Percentiles rank a stretch among this genome's conserved stretches.
Evolutionary conservation across 164 flowering plant genomes (phyloP).

Genomic region (Chimonanthus praecox): DNA sequence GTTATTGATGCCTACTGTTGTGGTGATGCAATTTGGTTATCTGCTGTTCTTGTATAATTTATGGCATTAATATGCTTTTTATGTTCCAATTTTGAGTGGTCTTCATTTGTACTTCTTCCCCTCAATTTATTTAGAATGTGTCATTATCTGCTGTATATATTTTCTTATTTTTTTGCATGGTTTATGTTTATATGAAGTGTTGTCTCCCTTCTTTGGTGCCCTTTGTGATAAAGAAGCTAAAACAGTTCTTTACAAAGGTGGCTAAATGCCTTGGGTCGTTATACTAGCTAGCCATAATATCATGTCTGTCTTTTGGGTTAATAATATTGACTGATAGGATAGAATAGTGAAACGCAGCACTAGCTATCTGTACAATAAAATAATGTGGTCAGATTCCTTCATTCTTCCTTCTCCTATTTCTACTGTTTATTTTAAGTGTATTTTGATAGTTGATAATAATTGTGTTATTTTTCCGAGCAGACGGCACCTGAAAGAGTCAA

Average conservation of each 20-base stretch:
- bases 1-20: no score
- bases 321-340: background rate
- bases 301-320: no score
- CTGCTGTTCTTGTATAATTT: no score
- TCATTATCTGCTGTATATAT: background rate
- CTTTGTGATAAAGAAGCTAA: no score
- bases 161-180: background rate
- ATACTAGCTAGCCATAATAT: background rate
- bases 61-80: no score
- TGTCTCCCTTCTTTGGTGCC: background rate
- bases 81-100: no score
- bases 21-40: no score
- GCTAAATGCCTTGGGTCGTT: background rate
- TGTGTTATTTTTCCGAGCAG: conserved; percentile 31
- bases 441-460: background rate
- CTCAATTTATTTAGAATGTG: background rate
- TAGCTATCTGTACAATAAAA: background rate
- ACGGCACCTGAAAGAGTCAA: conserved; percentile 83
- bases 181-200: no score
- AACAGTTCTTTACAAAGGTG: background rate
- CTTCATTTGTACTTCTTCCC: background rate
- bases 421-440: background rate
- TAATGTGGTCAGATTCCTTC: background rate
- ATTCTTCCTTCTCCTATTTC: background rate
- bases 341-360: background rate